phyloP scores from a whole-genome alignment of 176 grass and related monocot species.

The Oryza australiensis region DNA sequence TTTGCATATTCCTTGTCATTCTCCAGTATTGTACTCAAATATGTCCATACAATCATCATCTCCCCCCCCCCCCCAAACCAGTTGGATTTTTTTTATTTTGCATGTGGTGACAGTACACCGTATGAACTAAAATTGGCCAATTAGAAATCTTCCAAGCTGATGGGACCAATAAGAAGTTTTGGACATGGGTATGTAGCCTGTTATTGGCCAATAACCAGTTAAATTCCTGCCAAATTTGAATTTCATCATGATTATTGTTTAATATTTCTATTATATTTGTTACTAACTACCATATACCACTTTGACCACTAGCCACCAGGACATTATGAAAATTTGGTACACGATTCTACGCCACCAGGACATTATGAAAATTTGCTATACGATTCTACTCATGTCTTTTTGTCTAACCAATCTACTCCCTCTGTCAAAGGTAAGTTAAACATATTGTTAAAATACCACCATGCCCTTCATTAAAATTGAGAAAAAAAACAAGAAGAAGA shows the following conservation, averaged over 20 bases:
- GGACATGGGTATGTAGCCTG: background rate
- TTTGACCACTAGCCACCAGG: background rate
- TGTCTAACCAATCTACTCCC: background rate
- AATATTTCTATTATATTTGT: background rate
- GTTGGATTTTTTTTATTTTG: too few relatives aligned
- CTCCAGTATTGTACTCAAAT: background rate
- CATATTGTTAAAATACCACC: too few relatives aligned
- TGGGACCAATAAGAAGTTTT: background rate
- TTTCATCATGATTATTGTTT: background rate
- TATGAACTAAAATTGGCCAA: background rate
- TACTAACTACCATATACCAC: background rate
- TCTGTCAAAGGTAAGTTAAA: too few relatives aligned
- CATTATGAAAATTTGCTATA: background rate
- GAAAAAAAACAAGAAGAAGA: too few relatives aligned
- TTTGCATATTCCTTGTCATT: background rate
- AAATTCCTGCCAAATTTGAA: background rate
- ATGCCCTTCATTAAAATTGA: too few relatives aligned
- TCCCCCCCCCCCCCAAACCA: too few relatives aligned
- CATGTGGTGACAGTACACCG: too few relatives aligned
- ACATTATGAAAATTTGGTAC: background rate
- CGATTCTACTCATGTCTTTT: background rate
- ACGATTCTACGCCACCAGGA: background rate
- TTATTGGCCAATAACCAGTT: background rate
- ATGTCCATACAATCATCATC: background rate
- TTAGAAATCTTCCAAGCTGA: background rate